Conservation (phyloP, 345 rosid genomes). For the Psidium friedrichsthalianum region DNA sequence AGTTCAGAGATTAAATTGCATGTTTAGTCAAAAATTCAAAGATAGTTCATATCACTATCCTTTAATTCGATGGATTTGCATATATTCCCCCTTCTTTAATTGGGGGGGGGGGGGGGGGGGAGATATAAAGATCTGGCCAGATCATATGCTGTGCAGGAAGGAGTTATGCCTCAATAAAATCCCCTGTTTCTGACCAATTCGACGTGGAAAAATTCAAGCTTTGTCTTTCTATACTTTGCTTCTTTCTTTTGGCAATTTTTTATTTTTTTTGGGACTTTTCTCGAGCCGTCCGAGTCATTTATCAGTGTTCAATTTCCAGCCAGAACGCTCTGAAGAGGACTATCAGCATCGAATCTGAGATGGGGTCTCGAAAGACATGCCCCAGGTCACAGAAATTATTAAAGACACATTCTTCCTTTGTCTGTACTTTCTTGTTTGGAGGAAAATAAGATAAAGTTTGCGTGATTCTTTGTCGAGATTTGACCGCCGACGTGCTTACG, state of each 20-base stretch:
- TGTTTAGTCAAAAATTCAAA: too few relatives aligned
- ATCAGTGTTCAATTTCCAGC: not conserved
- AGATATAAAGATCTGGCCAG: not conserved
- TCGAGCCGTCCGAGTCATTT: not conserved
- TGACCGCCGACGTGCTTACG: not conserved
- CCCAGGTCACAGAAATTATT: not conserved
- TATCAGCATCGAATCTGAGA: not conserved
- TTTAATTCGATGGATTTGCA: not conserved
- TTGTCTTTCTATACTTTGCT: not conserved
- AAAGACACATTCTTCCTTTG: not conserved
- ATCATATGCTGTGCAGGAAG: not conserved
- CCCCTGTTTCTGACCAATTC: not conserved
- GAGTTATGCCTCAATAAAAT: not conserved
- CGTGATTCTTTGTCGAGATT: not conserved
- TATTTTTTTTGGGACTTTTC: not conserved
- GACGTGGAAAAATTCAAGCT: not conserved
- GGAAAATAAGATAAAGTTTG: not conserved
- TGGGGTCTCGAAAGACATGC: not conserved
- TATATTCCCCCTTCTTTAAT: not conserved
- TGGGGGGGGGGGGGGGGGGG: too few relatives aligned
- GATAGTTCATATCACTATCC: too few relatives aligned
- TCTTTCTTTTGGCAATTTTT: not conserved
- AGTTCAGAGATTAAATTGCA: too few relatives aligned
- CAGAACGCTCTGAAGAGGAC: not conserved
- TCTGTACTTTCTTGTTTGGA: not conserved